Evolutionary conservation across 73 alveolate species (phyloP).

Genomic region (Stentor coeruleus): DNA sequence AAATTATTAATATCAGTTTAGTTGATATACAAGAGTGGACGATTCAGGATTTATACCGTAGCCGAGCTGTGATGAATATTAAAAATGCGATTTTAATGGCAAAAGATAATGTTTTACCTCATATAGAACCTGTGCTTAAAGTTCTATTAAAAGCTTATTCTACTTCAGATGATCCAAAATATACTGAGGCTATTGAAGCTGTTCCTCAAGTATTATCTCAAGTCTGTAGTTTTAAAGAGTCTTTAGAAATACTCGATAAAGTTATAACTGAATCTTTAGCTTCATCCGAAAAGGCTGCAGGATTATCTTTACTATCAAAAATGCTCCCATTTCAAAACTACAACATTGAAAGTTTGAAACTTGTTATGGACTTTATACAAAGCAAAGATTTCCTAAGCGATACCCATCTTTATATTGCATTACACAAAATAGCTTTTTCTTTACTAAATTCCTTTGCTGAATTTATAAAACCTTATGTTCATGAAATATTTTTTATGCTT

Average conservation of each 20-base stretch:
- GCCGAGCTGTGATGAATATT: background rate
- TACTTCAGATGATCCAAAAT: background rate
- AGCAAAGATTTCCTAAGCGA: background rate
- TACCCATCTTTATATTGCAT: background rate
- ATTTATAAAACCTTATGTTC: background rate
- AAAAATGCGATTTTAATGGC: background rate
- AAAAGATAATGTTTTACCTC: background rate
- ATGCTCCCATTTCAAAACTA: background rate
- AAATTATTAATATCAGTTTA: background rate
- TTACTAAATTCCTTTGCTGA: background rate
- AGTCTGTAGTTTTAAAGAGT: no score
- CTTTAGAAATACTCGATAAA: background rate
- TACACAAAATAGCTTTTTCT: background rate
- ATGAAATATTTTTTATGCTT: background rate
- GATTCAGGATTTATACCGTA: slow-evolving; percentile 1
- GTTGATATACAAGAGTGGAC: slow-evolving; percentile 22
- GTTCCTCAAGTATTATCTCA: background rate
- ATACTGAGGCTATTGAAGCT: background rate
- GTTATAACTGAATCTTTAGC: background rate
- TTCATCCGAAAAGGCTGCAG: slow-evolving; percentile 15
- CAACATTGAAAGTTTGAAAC: background rate
- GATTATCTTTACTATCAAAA: background rate
- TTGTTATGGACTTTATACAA: background rate
- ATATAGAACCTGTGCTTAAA: background rate
- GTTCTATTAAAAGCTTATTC: slow-evolving; percentile 14